phyloP scores from a whole-genome alignment of 1,139 yeast genomes.

The Yamadazyma diddensiae region DNA sequence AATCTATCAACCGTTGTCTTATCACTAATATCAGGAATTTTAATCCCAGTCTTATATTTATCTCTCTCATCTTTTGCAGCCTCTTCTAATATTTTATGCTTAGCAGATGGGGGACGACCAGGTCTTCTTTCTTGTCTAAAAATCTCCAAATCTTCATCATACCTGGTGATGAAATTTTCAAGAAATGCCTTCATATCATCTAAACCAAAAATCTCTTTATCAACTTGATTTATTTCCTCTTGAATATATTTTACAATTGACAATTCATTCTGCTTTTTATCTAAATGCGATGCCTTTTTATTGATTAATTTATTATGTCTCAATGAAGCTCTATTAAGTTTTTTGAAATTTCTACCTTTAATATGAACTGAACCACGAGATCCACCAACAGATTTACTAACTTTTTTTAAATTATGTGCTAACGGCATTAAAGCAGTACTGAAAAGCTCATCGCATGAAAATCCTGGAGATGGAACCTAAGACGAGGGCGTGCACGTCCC shows the following conservation, averaged over 20 bases:
- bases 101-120: constrained; percentile 78
- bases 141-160: constrained; percentile 66
- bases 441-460: background rate
- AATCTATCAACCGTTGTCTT: constrained; percentile 55
- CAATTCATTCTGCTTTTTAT: constrained; percentile 58
- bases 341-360: constrained; percentile 83
- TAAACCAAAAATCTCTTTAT: constrained; percentile 41
- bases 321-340: constrained; percentile 78
- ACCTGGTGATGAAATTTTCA: constrained; percentile 62
- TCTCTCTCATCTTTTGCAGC: constrained; percentile 58
- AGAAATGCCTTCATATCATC: constrained; percentile 62
- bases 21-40: constrained; percentile 70
- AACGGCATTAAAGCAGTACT: constrained; percentile 64
- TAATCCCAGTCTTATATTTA: constrained; percentile 67
- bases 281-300: constrained; percentile 53
- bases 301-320: constrained; percentile 69
- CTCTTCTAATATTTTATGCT: constrained; percentile 65
- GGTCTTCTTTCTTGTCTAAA: constrained; percentile 65
- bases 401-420: constrained; percentile 70
- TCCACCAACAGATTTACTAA: constrained; percentile 59
- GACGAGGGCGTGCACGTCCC: too few relatives aligned
- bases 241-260: constrained; percentile 63
- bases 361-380: constrained; percentile 73
- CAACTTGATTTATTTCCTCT: constrained; percentile 51
- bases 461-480: background rate